Conservation (phyloP, 306 rosid species). For the Malus asiatica region DNA sequence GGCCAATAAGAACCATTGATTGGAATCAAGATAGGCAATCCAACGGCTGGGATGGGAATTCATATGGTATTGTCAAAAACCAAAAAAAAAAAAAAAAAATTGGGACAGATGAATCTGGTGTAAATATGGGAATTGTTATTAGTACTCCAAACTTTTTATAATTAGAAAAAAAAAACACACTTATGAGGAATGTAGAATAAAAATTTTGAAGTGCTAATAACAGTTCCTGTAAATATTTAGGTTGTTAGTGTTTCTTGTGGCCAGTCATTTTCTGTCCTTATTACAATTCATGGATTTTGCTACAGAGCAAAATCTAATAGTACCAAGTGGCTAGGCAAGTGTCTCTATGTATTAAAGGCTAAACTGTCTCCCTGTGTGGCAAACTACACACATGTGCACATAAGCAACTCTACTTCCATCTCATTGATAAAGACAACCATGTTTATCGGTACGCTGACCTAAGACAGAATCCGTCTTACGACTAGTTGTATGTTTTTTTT, state of each 20-base stretch:
- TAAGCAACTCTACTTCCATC: conserved; percentile 43
- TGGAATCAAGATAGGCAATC: not conserved
- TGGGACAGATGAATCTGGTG: conserved; percentile 25
- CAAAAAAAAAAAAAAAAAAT: not conserved
- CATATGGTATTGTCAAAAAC: not conserved
- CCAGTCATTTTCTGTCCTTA: conserved; percentile 29
- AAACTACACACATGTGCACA: conserved; percentile 1
- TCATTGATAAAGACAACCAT: conserved; percentile 50
- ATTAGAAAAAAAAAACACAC: no score
- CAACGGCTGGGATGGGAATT: conserved; percentile 16
- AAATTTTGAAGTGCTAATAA: no score
- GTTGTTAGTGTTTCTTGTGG: conserved; percentile 28
- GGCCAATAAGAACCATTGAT: not conserved
- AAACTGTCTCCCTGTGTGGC: conserved; percentile 20
- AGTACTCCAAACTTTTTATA: no score
- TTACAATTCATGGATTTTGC: conserved; percentile 24
- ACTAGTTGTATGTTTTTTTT: no score
- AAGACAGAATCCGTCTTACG: no score
- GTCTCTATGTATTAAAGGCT: conserved; percentile 25
- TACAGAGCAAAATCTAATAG: conserved; percentile 25
- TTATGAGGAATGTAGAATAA: no score
- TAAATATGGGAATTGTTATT: not conserved
- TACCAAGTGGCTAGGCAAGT: conserved; percentile 31
- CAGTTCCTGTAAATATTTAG: not conserved
- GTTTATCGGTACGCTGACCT: conserved; percentile 22